These are phyloP conservation scores for Dipteronia dyeriana DNA, from an alignment of 345 rosid species.

Conservation along the genomic window DNA sequence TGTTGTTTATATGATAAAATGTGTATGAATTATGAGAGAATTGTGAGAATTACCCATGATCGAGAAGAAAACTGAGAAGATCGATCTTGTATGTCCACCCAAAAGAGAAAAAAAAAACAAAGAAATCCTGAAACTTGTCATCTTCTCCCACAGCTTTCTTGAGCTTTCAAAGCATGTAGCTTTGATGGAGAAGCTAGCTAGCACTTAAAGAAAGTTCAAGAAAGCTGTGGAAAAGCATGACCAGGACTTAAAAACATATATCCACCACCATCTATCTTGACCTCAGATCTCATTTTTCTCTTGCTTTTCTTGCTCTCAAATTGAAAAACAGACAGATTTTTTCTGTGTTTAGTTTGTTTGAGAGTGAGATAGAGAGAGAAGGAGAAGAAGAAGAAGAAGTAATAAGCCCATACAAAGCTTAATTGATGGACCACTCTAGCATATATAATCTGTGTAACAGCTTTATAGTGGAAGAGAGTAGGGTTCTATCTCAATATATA, in stretches of 20 bases:
- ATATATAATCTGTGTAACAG: slow-evolving; percentile 40
- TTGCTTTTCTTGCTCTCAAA: background rate
- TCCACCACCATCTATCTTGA: background rate
- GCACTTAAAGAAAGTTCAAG: slow-evolving; percentile 60
- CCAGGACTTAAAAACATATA: slow-evolving; percentile 40
- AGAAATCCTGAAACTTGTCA: slow-evolving; percentile 53
- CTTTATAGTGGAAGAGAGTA: slow-evolving; percentile 47
- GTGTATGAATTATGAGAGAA: background rate
- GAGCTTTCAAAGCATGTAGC: slow-evolving; percentile 42
- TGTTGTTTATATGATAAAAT: background rate
- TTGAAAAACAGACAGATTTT: background rate
- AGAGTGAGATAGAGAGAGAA: background rate
- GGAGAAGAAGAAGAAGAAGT: slow-evolving; percentile 10
- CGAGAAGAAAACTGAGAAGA: background rate
- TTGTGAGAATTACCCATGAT: slow-evolving; percentile 26
- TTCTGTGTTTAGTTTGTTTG: background rate
- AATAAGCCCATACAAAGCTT: slow-evolving; percentile 26
- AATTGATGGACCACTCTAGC: slow-evolving; percentile 56
- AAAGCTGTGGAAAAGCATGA: slow-evolving; percentile 94
- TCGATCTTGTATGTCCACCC: slow-evolving; percentile 5
- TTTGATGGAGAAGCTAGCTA: background rate
- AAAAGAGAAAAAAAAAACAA: background rate
- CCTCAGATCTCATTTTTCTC: slow-evolving; percentile 34
- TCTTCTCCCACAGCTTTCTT: slow-evolving; percentile 89
- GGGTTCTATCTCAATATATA: slow-evolving; percentile 34